Percentiles rank a stretch among this genome's conserved stretches.
phyloP scores from a whole-genome alignment of 768 basidiomycete species.

The Pulveroboletus sp. region DNA sequence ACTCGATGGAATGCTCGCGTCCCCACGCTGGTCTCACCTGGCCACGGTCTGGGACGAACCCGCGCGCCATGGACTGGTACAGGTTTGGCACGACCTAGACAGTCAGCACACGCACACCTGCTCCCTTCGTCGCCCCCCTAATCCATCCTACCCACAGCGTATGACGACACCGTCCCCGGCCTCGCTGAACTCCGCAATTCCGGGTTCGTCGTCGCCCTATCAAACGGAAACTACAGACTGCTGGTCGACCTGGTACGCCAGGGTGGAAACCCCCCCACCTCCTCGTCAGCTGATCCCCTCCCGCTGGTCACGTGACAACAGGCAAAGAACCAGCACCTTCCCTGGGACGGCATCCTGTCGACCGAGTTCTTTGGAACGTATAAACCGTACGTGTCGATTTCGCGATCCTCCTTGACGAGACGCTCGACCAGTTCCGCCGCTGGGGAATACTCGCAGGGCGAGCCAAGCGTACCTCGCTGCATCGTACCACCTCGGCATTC shows the following conservation, averaged over 20 bases:
- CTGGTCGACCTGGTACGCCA: constrained; percentile 53
- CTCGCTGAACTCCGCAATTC: constrained; percentile 49
- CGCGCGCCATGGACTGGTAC: constrained; percentile 41
- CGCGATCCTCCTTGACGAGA: too few species aligned
- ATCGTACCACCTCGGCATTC: constrained; percentile 40
- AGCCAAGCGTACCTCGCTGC: constrained; percentile 45
- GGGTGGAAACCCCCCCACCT: too few species aligned
- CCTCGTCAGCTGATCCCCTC: too few species aligned
- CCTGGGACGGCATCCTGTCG: constrained; percentile 63
- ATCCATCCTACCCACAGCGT: constrained; percentile 34
- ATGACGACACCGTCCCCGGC: constrained; percentile 50
- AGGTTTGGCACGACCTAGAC: constrained; percentile 57
- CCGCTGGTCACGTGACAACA: constrained; percentile 14
- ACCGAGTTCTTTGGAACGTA: constrained; percentile 55
- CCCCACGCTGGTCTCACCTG: constrained; percentile 48
- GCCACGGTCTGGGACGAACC: constrained; percentile 40
- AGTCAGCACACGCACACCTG: constrained; percentile 29
- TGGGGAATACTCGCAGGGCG: constrained; percentile 29
- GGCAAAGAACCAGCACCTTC: constrained; percentile 58
- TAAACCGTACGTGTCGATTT: constrained; percentile 50
- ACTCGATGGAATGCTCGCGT: constrained; percentile 49
- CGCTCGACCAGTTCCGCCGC: too few species aligned
- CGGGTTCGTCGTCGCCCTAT: constrained; percentile 48
- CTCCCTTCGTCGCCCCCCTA: not conserved
- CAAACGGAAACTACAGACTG: constrained; percentile 60